A percentile compares a stretch with the other conserved stretches of the same genome.
Evolutionary conservation across 345 rosid species (phyloP).

Genomic region (Arabidopsis suecica): DNA sequence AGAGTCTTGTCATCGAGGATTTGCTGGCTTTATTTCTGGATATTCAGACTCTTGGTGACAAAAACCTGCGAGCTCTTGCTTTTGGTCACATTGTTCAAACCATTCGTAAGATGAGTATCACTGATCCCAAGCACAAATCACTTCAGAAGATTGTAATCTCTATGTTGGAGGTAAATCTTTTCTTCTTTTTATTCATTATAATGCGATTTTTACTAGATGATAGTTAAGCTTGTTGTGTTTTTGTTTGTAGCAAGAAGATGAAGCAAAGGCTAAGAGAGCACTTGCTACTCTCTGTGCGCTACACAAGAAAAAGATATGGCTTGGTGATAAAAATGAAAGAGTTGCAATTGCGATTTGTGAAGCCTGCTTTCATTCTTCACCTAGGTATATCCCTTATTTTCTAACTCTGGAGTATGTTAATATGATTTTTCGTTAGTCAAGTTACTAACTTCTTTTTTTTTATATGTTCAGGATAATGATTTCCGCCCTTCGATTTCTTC

Average conservation of each 20-base stretch:
- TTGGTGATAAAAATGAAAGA: slow-evolving; percentile 82
- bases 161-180: slow-evolving; percentile 64
- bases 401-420: slow-evolving; percentile 19
- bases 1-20: slow-evolving; percentile 76
- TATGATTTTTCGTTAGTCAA: slow-evolving; percentile 5
- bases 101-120: slow-evolving; percentile 77
- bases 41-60: slow-evolving; percentile 83
- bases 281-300: slow-evolving; percentile 78
- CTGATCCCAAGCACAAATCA: slow-evolving; percentile 69
- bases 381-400: slow-evolving; percentile 56
- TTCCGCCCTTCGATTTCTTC: slow-evolving; percentile 78
- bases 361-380: slow-evolving; percentile 85
- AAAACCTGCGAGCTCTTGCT: slow-evolving; percentile 69
- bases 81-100: slow-evolving; percentile 84
- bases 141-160: slow-evolving; percentile 82
- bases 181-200: background rate
- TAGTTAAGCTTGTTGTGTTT: slow-evolving; percentile 11
- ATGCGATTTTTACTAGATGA: background rate
- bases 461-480: slow-evolving; percentile 73
- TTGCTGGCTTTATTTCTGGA: slow-evolving; percentile 78
- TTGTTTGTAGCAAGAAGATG: slow-evolving; percentile 74
- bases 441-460: background rate
- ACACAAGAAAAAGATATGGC: slow-evolving; percentile 85
- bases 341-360: slow-evolving; percentile 90
- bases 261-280: slow-evolving; percentile 73